Base-by-base conservation (phyloP, 2,329 filamentous ascomycete genomes). In the Epichloe baconii region DNA sequence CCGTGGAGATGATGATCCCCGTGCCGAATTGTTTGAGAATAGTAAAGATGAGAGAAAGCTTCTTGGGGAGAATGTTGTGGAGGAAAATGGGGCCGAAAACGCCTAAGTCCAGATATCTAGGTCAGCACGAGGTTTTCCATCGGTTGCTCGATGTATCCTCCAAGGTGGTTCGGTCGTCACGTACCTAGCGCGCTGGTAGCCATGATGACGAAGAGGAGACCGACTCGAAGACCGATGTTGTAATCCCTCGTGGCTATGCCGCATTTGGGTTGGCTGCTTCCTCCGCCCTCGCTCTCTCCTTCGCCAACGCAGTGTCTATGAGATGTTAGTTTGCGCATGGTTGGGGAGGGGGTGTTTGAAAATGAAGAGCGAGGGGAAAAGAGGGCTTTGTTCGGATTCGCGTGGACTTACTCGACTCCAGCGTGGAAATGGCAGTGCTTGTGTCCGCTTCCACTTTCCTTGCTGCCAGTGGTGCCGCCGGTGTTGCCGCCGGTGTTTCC, bases 1-100 rank as follows among this genome's bases (percentile, higher is more conserved):
- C 83, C 0, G 84, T 87, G 0, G 83, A 79, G 41, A 87, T 77
- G 63, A 88, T 81, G 56, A 87, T 78, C 12, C 84, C 84, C 0
- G 83, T 86, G 3, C 84, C 84, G 56, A 87, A 86, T 57, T 85
- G 85, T 66, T 87, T 86, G 52, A 89, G 68, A 4, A 84, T 62
- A 4, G 79, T 77, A 58, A 87, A 80, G 11, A 78, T 58, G 5
- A 76, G 52, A 49, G 68, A 65, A 12, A 71, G 59, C 49, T 72
- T 75, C 35, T 71, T 64, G 4, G 77, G 74, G 46, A 82, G 74
- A 50, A 82, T 73, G 12, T 73, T 75, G 3, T 75, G 72, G 21
- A 86, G 68, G 19, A 87, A 58, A 44, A 89, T 82, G 0, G 86
- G 86, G 0, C 71, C 69, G 60, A 84, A 86, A 15, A 86, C 83